Evolutionary conservation across 1,284 basidiomycete genomes (phyloP).

Genomic region (Rhodofomes roseus): DNA sequence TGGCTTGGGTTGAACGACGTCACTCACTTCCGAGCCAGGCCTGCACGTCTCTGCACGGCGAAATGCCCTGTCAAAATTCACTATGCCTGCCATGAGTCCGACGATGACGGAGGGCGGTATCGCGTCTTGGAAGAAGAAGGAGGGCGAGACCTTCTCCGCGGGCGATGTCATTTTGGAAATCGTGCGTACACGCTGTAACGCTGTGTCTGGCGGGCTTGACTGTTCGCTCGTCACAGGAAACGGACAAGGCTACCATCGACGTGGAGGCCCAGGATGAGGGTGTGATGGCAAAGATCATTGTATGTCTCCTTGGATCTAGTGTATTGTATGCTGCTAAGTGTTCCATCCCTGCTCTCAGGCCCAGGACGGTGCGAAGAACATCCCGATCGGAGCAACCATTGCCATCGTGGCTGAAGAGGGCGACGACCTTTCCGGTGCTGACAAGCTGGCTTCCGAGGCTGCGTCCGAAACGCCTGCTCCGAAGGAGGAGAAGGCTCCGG

Average conservation of each 20-base stretch:
- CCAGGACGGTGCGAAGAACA: slow-evolving; percentile 81
- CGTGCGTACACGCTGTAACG: slow-evolving; percentile 42
- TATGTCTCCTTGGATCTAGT: slow-evolving; percentile 29
- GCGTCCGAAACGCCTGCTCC: slow-evolving; percentile 37
- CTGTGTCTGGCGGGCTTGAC: slow-evolving; percentile 3
- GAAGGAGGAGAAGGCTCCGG: slow-evolving; percentile 37
- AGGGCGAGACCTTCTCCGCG: slow-evolving; percentile 85
- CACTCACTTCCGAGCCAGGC: slow-evolving; percentile 42
- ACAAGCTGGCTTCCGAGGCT: slow-evolving; percentile 71
- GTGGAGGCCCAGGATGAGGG: slow-evolving; percentile 99
- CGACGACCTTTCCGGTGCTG: slow-evolving; percentile 85
- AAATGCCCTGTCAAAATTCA: slow-evolving; percentile 83
- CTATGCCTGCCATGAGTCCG: slow-evolving; percentile 99
- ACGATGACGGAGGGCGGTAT: slow-evolving; percentile 99
- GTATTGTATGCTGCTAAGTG: too few species aligned
- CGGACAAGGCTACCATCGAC: slow-evolving; percentile 99
- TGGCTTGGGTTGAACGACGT: neutral
- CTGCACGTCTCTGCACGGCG: slow-evolving; percentile 79
- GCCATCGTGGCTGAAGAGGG: slow-evolving; percentile 92
- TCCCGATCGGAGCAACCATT: slow-evolving; percentile 84
- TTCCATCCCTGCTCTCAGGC: too few species aligned
- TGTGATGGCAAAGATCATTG: slow-evolving; percentile 88
- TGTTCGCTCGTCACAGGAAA: slow-evolving; percentile 66
- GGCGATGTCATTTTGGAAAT: slow-evolving; percentile 96
- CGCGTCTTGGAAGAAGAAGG: slow-evolving; percentile 95